Evolutionary conservation across 2,329 filamentous ascomycete species (phyloP).

Genomic region (Ilyonectria sp.): DNA sequence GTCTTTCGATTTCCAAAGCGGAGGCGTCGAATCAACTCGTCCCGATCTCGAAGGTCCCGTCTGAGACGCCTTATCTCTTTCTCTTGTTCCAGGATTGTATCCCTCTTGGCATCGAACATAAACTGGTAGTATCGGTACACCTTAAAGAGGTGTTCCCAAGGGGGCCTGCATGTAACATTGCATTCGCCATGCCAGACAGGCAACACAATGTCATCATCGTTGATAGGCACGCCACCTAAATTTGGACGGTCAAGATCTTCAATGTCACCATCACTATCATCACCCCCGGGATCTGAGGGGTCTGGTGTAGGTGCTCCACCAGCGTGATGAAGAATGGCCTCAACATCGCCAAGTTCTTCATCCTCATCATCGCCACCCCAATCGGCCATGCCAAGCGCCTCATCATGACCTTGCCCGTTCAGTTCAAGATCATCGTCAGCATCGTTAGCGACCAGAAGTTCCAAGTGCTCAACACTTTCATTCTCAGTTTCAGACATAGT

Average conservation of each 20-base stretch:
- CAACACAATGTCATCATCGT: background rate
- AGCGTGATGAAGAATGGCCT: too few relatives aligned
- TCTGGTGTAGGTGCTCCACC: background rate
- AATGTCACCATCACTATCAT: background rate
- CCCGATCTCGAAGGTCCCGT: background rate
- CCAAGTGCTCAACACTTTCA: background rate
- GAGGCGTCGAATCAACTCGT: background rate
- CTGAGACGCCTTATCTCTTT: too few relatives aligned
- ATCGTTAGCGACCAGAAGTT: background rate
- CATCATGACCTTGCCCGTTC: background rate
- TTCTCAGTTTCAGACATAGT: slow-evolving; percentile 11
- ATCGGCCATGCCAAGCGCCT: background rate
- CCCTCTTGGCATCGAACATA: background rate
- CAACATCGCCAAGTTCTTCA: background rate
- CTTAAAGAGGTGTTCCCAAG: background rate
- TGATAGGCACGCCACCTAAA: too few relatives aligned
- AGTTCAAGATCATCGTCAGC: background rate
- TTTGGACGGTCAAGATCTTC: background rate
- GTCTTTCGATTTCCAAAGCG: background rate
- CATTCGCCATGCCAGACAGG: background rate
- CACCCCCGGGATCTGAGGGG: background rate
- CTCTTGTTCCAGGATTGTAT: too few relatives aligned
- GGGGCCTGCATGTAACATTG: background rate
- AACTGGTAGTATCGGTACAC: background rate
- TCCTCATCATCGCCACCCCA: background rate